Base-by-base conservation (phyloP, 2,329 filamentous ascomycete genomes). In the Metarhizium album region DNA sequence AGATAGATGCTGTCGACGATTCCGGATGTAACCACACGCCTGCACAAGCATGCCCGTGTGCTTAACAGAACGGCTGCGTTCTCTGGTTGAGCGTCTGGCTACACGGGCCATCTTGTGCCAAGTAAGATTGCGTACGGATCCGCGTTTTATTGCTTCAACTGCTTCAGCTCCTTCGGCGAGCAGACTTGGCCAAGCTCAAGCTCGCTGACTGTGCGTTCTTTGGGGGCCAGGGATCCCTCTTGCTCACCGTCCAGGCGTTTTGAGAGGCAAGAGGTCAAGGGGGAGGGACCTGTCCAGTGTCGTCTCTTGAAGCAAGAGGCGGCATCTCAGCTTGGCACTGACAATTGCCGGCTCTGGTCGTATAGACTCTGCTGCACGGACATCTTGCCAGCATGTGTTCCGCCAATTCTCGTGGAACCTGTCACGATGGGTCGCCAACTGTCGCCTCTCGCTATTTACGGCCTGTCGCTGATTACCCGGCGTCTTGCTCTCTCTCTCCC, bases 401-500 rank as follows among this genome's bases (percentile, higher is more conserved):
- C n/a, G n/a, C n/a, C n/a, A n/a, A n/a, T n/a, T n/a, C n/a, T n/a
- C n/a, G n/a, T n/a, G n/a, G n/a, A 29, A 6, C 4, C 2, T 20
- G n/a, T 43, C 13, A 16, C 6, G 8, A 24, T 43, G 40, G 40
- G 11, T 24, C 22, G 6, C 16, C 20, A 24, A 16, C 2, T 23
- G 8, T 24, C 16, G 13, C 16, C 18, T 8, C 40, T 43, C 20
- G 22, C 22, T 16, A 11, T n/a, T 14, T 43, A n/a, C 22, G 20
- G 22, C 20, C 37, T 22, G 4, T 27, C 7, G 8, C 22, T 11
- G 4, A 43, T 16, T 24, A 13, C 2, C 7, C 40, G 13, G 16
- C 0, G 40, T 18, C 20, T 43, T 22, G 40, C 49, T 13, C 31
- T 7, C 18, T 23, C 22, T 22, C 54, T 64, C 29, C 64, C 65